A percentile compares a stretch with the other conserved stretches of the same genome.
Conservation (phyloP, 345 rosid genomes). For the Carallia brachiata region DNA sequence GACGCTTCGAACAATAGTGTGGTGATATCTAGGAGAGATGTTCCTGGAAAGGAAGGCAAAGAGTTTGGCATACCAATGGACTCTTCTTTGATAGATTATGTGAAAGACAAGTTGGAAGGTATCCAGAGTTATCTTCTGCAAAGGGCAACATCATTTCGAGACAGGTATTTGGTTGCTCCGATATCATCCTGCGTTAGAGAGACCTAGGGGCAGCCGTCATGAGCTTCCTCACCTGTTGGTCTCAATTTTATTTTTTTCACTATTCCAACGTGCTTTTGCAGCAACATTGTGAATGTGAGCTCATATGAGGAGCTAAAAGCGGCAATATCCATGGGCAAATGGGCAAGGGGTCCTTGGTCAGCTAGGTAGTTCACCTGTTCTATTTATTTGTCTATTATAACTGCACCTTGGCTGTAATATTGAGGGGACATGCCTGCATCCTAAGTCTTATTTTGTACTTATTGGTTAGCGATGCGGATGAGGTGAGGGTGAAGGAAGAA, state of each 20-base stretch:
- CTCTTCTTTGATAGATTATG: constrained; percentile 61
- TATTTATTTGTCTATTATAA: background rate
- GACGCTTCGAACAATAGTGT: constrained; percentile 80
- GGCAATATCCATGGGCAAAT: constrained; percentile 74
- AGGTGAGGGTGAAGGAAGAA: constrained; percentile 84
- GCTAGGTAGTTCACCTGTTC: constrained; percentile 45
- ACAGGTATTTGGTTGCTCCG: constrained; percentile 50
- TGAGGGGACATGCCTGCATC: constrained; percentile 2
- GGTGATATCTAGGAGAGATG: constrained; percentile 84
- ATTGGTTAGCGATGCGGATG: constrained; percentile 61
- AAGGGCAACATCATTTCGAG: constrained; percentile 63
- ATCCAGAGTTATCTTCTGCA: constrained; percentile 77
- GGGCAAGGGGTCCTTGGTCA: constrained; percentile 99
- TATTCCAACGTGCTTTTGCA: constrained; percentile 31
- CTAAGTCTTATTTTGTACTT: background rate
- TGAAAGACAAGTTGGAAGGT: constrained; percentile 88
- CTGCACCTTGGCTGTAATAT: background rate
- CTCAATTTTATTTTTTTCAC: background rate
- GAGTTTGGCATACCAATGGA: constrained; percentile 92
- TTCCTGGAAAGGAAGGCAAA: constrained; percentile 92
- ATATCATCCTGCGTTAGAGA: background rate
- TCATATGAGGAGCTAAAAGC: constrained; percentile 80
- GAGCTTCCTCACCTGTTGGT: background rate
- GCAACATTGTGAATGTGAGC: constrained; percentile 82
- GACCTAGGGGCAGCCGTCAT: background rate